Evolutionary conservation across 2,329 filamentous ascomycete species (phyloP).

Genomic region (Chalaropsis thielavioides): DNA sequence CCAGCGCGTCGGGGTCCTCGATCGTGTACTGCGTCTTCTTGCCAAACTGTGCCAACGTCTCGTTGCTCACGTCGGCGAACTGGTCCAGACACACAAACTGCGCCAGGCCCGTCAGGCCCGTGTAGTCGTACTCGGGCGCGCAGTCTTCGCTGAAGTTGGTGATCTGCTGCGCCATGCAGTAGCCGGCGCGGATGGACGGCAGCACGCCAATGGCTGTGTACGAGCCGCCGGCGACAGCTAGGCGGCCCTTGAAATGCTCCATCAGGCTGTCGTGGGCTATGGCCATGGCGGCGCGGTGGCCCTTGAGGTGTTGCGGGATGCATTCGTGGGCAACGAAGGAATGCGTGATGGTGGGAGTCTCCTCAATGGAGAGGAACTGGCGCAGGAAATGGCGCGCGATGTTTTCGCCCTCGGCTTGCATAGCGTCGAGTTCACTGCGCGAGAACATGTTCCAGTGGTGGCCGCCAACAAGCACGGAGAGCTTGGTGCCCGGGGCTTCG

Average conservation of each 20-base stretch:
- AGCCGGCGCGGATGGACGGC: slow-evolving; percentile 36
- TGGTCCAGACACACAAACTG: slow-evolving; percentile 18
- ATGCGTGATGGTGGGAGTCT: slow-evolving; percentile 44
- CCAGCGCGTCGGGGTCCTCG: neutral
- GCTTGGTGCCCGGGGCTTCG: slow-evolving; percentile 54
- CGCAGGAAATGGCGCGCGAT: slow-evolving; percentile 55
- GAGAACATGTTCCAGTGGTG: slow-evolving; percentile 60
- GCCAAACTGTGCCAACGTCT: neutral
- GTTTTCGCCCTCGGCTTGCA: slow-evolving; percentile 53
- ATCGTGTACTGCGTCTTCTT: slow-evolving; percentile 6
- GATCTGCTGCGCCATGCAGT: slow-evolving; percentile 30
- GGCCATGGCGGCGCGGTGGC: slow-evolving; percentile 52
- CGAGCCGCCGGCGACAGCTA: slow-evolving; percentile 48
- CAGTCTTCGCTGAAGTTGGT: slow-evolving; percentile 20
- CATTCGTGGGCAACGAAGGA: slow-evolving; percentile 51
- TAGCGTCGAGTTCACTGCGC: slow-evolving; percentile 51
- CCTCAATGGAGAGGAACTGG: slow-evolving; percentile 35
- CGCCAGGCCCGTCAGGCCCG: slow-evolving; percentile 22
- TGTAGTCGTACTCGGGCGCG: slow-evolving; percentile 22
- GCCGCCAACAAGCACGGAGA: slow-evolving; percentile 90
- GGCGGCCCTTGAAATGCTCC: slow-evolving; percentile 41
- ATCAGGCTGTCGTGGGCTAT: slow-evolving; percentile 40
- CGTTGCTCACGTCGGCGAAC: slow-evolving; percentile 19
- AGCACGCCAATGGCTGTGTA: slow-evolving; percentile 39
- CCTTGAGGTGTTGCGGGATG: slow-evolving; percentile 81